Evolutionary conservation across 2,329 filamentous ascomycete genomes (phyloP).

Genomic region (Pezicula rhizophila): DNA sequence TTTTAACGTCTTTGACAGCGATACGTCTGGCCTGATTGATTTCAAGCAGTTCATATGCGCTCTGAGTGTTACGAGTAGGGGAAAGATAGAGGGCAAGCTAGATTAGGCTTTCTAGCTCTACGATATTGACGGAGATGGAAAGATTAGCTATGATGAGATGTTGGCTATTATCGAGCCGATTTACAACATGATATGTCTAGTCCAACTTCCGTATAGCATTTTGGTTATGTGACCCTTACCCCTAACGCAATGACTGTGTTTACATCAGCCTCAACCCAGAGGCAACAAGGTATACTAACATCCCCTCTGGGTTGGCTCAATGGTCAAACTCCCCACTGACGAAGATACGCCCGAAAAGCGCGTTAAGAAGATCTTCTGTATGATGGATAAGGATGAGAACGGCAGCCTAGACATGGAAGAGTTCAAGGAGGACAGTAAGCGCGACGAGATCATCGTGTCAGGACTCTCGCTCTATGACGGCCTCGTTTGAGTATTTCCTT

Average conservation of each 20-base stretch:
- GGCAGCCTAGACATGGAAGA: conserved; percentile 94
- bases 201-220: no score
- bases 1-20: conserved; percentile 97
- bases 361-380: conserved; percentile 95
- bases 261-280: no score
- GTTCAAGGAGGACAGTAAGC: conserved; percentile 98
- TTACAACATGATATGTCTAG: conserved; percentile 84
- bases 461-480: conserved; percentile 95
- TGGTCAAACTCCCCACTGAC: conserved; percentile 98
- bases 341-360: conserved; percentile 99
- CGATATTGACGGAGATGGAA: conserved; percentile 97
- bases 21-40: conserved; percentile 95
- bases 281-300: conserved; percentile 31
- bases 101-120: conserved; percentile 99
- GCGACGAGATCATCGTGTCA: conserved; percentile 97
- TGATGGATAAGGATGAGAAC: conserved; percentile 99
- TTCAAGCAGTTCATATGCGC: conserved; percentile 99
- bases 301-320: conserved; percentile 97
- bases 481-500: conserved; percentile 80
- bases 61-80: conserved; percentile 89
- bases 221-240: no score
- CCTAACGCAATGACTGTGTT: no score
- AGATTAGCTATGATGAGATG: conserved; percentile 99
- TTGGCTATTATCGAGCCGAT: conserved; percentile 97
- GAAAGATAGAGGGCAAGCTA: conserved; percentile 98